Conservation (phyloP, 306 rosid species). For the Vachellia collinsii region DNA sequence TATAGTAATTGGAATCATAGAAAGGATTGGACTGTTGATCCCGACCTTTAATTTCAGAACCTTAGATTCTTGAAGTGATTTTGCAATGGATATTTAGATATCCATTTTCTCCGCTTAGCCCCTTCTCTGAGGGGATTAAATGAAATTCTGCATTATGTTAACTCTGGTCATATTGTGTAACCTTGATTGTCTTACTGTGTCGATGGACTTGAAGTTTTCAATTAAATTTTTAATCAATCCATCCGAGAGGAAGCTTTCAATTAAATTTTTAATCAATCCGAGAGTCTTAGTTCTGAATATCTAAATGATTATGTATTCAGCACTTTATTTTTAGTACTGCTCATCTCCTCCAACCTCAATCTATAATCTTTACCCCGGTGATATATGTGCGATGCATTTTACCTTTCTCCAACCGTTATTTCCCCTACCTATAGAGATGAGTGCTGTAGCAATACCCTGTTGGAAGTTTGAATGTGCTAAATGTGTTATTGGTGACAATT, state of each 20-base stretch:
- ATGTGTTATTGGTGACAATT: neutral
- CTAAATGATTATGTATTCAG: neutral
- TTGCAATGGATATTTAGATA: conserved; percentile 12
- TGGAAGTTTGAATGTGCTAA: neutral
- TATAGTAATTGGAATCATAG: conserved; percentile 19
- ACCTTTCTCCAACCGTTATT: neutral
- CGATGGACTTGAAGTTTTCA: neutral
- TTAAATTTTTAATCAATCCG: neutral
- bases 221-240: neutral
- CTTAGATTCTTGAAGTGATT: conserved; percentile 5
- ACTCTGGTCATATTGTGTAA: neutral
- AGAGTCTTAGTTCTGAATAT: neutral
- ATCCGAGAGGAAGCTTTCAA: neutral
- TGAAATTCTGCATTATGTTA: neutral
- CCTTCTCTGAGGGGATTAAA: neutral
- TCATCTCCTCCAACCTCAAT: neutral
- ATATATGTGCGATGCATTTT: neutral
- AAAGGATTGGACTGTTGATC: conserved; percentile 15
- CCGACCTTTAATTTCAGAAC: neutral
- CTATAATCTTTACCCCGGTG: neutral
- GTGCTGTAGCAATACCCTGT: neutral
- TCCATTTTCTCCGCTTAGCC: neutral
- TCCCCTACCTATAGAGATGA: neutral
- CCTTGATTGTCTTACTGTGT: neutral
- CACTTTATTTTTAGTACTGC: neutral